Conservation (phyloP, 192 early-diverging fungal genomes). For the Umbelopsis vinacea region DNA sequence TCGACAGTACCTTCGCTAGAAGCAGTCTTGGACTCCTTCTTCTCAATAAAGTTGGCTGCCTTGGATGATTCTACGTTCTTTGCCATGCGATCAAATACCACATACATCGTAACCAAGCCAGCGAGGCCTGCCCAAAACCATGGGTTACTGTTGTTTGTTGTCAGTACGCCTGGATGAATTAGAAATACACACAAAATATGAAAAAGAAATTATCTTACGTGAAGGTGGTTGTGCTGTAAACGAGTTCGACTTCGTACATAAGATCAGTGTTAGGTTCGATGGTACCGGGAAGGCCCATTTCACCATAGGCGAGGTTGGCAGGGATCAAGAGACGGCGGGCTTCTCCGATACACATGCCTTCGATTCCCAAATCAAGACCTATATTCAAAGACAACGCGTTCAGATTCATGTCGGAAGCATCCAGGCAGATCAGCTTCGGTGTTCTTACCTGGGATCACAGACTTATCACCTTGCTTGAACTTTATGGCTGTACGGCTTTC, state of each 20-base stretch:
- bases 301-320: slow-evolving; percentile 30
- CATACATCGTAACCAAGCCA: slow-evolving; percentile 6
- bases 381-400: neutral
- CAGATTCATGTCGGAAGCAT: neutral
- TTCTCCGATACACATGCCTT: slow-evolving; percentile 35
- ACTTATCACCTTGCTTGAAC: slow-evolving; percentile 18
- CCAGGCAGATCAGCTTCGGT: too few species aligned
- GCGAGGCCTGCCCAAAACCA: slow-evolving; percentile 26
- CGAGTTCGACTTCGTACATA: slow-evolving; percentile 28
- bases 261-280: slow-evolving; percentile 24
- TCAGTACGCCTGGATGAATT: neutral
- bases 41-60: slow-evolving; percentile 26
- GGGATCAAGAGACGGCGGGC: slow-evolving; percentile 34
- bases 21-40: slow-evolving; percentile 22
- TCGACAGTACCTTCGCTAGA: neutral
- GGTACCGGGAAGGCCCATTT: slow-evolving; percentile 22
- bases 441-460: neutral
- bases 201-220: slow-evolving; percentile 20
- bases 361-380: slow-evolving; percentile 33
- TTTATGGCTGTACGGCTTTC: neutral
- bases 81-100: slow-evolving; percentile 12
- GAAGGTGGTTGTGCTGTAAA: slow-evolving; percentile 10
- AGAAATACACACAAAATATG: neutral
- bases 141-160: slow-evolving; percentile 30
- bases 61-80: slow-evolving; percentile 12